Base-by-base conservation (phyloP, 331 rosid species). In the Ulmus americana region DNA sequence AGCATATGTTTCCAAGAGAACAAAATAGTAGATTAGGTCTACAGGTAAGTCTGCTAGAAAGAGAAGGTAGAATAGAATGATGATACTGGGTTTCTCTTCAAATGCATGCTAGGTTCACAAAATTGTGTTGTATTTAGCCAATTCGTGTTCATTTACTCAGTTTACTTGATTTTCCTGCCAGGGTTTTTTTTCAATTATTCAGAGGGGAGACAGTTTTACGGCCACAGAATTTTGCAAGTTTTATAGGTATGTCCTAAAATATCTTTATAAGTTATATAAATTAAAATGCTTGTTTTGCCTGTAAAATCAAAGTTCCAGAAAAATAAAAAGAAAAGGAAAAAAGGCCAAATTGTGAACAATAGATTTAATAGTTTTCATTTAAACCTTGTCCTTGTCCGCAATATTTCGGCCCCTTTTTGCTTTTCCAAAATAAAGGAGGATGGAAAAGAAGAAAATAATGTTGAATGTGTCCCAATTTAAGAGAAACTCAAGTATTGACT, bases 401-500 rank as follows among this genome's bases (percentile, higher is more conserved):
- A 59, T n/a, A 8, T 43, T 16, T 59, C 38, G 0, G 0, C 13
- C n/a, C 14, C 7, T 6, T 12, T n/a, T 58, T 12, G 11, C 22
- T 59, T 59, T 40, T 59, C 42, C 4, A 4, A 5, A 9, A 8
- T 43, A 57, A 46, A 56, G 35, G 53, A 10, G 59, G 12, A 39
- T 7, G 59, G 14, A 14, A 39, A 48, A 41, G 4, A 42, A 20
- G 42, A 5, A 6, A 59, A 49, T 18, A 39, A 59, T 42, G 28
- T 51, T 13, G 5, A 9, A 7, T 55, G 14, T 39, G 55, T 65
- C 7, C 4, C 65, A 20, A 10, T 45, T 5, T 15, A 42, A 40
- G 44, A 75, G 67, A 66, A 28, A 66, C 65, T 28, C 35, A 2
- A 49, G 71, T 46, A 59, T 10, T 58, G 54, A 52, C 64, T 47